Conservation (phyloP, 768 basidiomycete genomes). For the Leccinum aurantiacum region DNA sequence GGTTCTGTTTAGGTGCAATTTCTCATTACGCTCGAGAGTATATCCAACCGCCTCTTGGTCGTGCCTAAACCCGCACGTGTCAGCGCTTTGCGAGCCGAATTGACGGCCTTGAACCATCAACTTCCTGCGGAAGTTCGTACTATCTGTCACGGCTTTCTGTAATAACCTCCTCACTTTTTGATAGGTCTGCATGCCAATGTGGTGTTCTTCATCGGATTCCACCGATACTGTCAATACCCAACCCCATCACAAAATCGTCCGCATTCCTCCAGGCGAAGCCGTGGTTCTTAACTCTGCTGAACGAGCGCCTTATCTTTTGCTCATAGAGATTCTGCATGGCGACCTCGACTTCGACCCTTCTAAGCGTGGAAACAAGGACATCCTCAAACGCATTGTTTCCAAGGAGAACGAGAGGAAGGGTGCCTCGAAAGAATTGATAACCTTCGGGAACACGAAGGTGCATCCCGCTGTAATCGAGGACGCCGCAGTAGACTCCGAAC, state of each 20-base stretch:
- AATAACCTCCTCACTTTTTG: slow-evolving; percentile 5
- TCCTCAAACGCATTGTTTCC: slow-evolving; percentile 71
- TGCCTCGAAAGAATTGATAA: slow-evolving; percentile 54
- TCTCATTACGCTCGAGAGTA: slow-evolving; percentile 83
- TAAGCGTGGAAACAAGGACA: slow-evolving; percentile 81
- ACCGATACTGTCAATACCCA: slow-evolving; percentile 40
- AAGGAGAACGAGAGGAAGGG: slow-evolving; percentile 65
- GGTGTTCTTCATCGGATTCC: slow-evolving; percentile 74
- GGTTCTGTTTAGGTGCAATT: slow-evolving; percentile 66
- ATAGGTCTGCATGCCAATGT: slow-evolving; percentile 86
- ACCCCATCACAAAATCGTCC: slow-evolving; percentile 92
- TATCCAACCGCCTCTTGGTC: slow-evolving; percentile 87
- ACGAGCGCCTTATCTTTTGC: slow-evolving; percentile 87
- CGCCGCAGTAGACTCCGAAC: slow-evolving; percentile 30
- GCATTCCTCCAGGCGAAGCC: slow-evolving; percentile 96
- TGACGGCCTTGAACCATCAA: slow-evolving; percentile 94
- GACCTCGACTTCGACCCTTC: slow-evolving; percentile 92
- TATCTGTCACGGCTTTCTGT: slow-evolving; percentile 2
- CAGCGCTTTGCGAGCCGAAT: slow-evolving; percentile 92
- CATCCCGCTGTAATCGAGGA: slow-evolving; percentile 22
- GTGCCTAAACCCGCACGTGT: slow-evolving; percentile 93
- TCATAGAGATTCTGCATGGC: slow-evolving; percentile 85
- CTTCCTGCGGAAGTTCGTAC: slow-evolving; percentile 85
- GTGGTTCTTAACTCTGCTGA: slow-evolving; percentile 98
- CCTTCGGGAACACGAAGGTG: slow-evolving; percentile 35